A percentile compares a stretch with the other conserved stretches of the same genome.
Evolutionary conservation across 495 filamentous ascomycete species (phyloP).

Genomic region (Platismatia glauca): DNA sequence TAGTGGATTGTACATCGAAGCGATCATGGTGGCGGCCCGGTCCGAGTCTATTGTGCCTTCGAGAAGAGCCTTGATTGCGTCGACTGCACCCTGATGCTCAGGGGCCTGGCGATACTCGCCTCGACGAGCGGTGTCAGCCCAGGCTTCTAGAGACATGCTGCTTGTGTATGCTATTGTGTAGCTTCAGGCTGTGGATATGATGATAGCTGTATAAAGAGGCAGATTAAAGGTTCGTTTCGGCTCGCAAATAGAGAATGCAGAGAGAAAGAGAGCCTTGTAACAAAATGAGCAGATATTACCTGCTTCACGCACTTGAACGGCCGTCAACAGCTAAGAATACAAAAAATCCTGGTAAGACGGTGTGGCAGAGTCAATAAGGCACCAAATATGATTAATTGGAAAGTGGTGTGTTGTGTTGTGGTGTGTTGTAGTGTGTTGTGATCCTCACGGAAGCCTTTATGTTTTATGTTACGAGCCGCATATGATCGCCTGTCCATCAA

Average conservation of each 20-base stretch:
- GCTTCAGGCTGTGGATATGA: too few species aligned
- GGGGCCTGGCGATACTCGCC: background rate
- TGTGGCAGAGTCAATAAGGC: too few species aligned
- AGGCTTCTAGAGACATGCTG: constrained; percentile 4
- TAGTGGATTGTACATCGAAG: constrained; percentile 8
- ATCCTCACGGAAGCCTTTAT: too few species aligned
- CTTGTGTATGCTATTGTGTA: background rate
- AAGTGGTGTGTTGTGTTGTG: too few species aligned
- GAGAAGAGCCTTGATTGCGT: background rate
- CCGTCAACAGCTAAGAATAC: too few species aligned
- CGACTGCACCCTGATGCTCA: constrained; percentile 5
- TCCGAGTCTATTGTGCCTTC: background rate
- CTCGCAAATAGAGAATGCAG: background rate
- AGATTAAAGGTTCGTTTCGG: background rate
- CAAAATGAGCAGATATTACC: background rate
- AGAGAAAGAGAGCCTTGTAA: background rate
- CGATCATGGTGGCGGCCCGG: background rate
- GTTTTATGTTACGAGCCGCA: too few species aligned
- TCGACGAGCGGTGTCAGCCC: constrained; percentile 7
- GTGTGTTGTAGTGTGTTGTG: too few species aligned
- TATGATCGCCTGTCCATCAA: too few species aligned
- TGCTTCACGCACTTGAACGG: background rate
- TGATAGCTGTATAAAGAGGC: background rate
- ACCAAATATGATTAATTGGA: too few species aligned
- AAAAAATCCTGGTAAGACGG: background rate